A percentile compares a stretch with the other conserved stretches of the same genome.
These are phyloP conservation scores for Marchantia paleacea DNA, from an alignment of 225 moss, liverwort and hornwort species.

Conservation along the genomic window DNA sequence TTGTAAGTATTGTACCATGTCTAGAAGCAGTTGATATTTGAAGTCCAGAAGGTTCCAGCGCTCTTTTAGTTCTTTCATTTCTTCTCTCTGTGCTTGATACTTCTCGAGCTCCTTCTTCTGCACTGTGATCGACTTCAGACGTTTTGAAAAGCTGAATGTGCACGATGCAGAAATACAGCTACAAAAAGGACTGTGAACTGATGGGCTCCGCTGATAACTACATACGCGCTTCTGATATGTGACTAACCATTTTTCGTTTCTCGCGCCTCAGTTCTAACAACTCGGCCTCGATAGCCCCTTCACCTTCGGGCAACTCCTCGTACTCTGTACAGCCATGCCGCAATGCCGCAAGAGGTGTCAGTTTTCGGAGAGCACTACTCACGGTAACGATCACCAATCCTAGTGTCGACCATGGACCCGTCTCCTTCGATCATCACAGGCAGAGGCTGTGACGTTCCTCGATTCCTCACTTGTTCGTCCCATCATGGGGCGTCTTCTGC, in stretches of 20 bases:
- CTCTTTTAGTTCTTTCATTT: slow-evolving; percentile 86
- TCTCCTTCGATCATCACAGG: too few species aligned
- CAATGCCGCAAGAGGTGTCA: neutral
- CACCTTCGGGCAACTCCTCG: slow-evolving; percentile 73
- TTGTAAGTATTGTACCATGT: slow-evolving; percentile 53
- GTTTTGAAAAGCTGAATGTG: neutral
- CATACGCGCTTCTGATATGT: neutral
- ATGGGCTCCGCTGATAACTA: neutral
- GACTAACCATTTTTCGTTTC: slow-evolving; percentile 68
- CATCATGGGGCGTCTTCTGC: too few species aligned
- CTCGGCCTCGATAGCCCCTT: slow-evolving; percentile 66
- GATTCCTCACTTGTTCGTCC: too few species aligned
- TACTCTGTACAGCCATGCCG: slow-evolving; percentile 48
- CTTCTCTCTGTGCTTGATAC: slow-evolving; percentile 65
- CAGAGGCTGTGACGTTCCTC: too few species aligned
- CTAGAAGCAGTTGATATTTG: slow-evolving; percentile 81
- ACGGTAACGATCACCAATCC: too few species aligned
- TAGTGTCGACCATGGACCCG: too few species aligned
- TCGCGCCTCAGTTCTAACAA: slow-evolving; percentile 66
- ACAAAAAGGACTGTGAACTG: neutral
- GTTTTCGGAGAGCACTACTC: neutral
- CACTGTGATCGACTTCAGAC: neutral
- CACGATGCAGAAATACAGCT: neutral
- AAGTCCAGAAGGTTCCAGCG: slow-evolving; percentile 89
- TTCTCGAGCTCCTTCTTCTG: slow-evolving; percentile 79